A percentile compares a stretch with the other conserved stretches of the same genome.
These are phyloP conservation scores for Bipolaris zeicola DNA, from an alignment of 2,329 filamentous ascomycete genomes.

Conservation along the genomic window DNA sequence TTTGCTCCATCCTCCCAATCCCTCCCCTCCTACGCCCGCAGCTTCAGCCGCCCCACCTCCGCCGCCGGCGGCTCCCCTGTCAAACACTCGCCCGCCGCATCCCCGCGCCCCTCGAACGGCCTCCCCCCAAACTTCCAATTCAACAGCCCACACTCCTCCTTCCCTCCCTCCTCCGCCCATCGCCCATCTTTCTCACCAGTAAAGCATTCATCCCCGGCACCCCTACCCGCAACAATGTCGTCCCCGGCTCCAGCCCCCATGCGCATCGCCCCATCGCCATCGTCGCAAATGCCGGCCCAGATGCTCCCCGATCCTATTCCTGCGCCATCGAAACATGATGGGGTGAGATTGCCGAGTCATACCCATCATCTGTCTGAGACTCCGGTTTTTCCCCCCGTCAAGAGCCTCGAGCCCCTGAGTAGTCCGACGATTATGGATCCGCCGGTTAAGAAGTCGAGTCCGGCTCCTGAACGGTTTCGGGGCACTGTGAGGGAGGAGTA, in stretches of 20 bases:
- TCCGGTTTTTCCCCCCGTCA: conserved; percentile 63
- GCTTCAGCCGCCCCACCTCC: conserved; percentile 41
- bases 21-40: conserved; percentile 26
- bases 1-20: conserved; percentile 26
- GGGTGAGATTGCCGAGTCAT: conserved; percentile 34
- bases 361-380: conserved; percentile 44
- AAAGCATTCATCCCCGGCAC: conserved; percentile 49
- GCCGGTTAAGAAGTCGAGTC: conserved; percentile 59
- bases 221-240: conserved; percentile 41
- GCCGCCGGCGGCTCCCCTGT: conserved; percentile 42
- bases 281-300: conserved; percentile 38
- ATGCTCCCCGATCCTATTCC: conserved; percentile 45
- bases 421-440: conserved; percentile 64
- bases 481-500: background rate
- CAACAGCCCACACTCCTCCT: conserved; percentile 55
- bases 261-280: conserved; percentile 37
- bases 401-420: conserved; percentile 63
- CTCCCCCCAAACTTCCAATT: conserved; percentile 41
- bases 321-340: conserved; percentile 57
- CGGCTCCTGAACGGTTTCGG: conserved; percentile 14
- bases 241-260: conserved; percentile 37
- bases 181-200: conserved; percentile 46
- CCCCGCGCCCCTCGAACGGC: conserved; percentile 42
- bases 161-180: conserved; percentile 46
- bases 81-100: conserved; percentile 44